A percentile compares a stretch with the other conserved stretches of the same genome.
These are phyloP conservation scores for Lolium rigidum DNA, from an alignment of 176 grass and related monocot species.

Conservation along the genomic window DNA sequence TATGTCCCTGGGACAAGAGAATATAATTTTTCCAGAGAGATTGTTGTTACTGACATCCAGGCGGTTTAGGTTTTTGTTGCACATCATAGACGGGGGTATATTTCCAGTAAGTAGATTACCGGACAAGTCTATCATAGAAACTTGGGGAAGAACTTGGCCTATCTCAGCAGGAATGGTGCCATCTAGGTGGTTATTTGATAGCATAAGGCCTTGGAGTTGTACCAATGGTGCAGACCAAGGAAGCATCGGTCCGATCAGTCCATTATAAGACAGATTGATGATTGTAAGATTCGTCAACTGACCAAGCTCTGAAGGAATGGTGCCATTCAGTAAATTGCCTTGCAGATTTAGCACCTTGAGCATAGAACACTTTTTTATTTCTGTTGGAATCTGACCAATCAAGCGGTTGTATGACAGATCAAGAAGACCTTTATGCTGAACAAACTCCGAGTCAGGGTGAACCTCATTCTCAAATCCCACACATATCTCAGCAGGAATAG, in stretches of 20 bases:
- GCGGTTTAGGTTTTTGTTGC: slow-evolving; percentile 57
- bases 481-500: slow-evolving; percentile 80
- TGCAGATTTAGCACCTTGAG: slow-evolving; percentile 72
- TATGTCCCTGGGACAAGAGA: slow-evolving; percentile 47
- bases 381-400: slow-evolving; percentile 71
- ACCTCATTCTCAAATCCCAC: slow-evolving; percentile 66
- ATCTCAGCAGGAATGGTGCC: slow-evolving; percentile 73
- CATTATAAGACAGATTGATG: slow-evolving; percentile 82
- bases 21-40: slow-evolving; percentile 72
- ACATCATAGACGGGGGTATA: slow-evolving; percentile 69
- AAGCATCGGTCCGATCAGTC: slow-evolving; percentile 65
- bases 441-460: slow-evolving; percentile 91
- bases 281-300: slow-evolving; percentile 70
- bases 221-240: slow-evolving; percentile 55
- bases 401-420: slow-evolving; percentile 88
- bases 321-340: slow-evolving; percentile 82
- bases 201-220: slow-evolving; percentile 81
- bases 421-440: slow-evolving; percentile 89
- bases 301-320: slow-evolving; percentile 76
- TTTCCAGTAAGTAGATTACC: slow-evolving; percentile 71
- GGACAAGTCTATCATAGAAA: slow-evolving; percentile 78
- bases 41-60: slow-evolving; percentile 86
- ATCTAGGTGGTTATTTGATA: slow-evolving; percentile 82
- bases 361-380: slow-evolving; percentile 69
- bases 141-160: slow-evolving; percentile 65